These are phyloP conservation scores for Fraxinus anomala DNA, from an alignment of 257 asterid species.

Conservation along the genomic window DNA sequence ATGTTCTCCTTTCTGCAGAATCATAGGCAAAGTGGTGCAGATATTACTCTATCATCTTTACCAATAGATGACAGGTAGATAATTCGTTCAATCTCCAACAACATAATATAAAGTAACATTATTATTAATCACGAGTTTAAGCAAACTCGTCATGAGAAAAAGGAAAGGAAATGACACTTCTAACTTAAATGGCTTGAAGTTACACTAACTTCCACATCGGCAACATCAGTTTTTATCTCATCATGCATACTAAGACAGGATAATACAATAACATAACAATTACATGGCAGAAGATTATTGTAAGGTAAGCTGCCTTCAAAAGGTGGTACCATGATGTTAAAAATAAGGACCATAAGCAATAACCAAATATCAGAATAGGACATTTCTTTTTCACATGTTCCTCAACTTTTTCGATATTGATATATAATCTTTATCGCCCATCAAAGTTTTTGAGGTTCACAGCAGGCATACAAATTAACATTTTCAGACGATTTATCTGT, in stretches of 20 bases:
- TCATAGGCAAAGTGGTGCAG: constrained; percentile 96
- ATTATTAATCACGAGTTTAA: neutral
- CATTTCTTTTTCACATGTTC: neutral
- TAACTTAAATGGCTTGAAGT: neutral
- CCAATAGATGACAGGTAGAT: constrained; percentile 86
- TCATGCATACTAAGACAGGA: neutral
- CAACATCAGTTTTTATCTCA: constrained; percentile 5
- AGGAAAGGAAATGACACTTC: neutral
- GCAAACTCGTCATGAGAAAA: neutral
- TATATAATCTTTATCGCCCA: neutral
- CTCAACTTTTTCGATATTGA: neutral
- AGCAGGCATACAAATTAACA: constrained; percentile 15
- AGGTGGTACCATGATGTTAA: neutral
- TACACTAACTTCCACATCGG: neutral
- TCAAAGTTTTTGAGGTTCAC: constrained; percentile 3
- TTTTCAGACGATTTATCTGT: constrained; percentile 28
- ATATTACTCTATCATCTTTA: constrained; percentile 74
- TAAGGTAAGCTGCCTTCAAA: neutral
- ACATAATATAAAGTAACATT: neutral
- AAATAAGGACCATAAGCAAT: constrained; percentile 1
- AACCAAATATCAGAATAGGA: neutral
- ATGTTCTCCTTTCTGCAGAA: constrained; percentile 48
- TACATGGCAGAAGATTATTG: neutral
- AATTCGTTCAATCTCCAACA: neutral
- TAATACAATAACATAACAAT: neutral